These are phyloP conservation scores for Poa annua DNA, from an alignment of 176 grass and related monocot genomes.

Conservation along the genomic window DNA sequence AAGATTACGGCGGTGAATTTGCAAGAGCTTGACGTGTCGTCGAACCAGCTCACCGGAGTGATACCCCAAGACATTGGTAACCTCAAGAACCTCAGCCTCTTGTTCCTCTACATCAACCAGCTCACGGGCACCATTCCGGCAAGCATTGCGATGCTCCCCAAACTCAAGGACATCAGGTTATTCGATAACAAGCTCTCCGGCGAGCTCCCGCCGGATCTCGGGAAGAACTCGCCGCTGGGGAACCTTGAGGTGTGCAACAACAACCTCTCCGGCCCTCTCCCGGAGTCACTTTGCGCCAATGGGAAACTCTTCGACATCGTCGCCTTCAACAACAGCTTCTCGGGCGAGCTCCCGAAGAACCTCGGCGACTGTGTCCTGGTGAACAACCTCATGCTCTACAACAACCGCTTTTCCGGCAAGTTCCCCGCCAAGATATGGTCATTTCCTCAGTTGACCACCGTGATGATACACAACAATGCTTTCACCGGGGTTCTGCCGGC, in stretches of 20 bases:
- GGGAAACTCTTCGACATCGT: slow-evolving; percentile 43
- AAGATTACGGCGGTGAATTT: slow-evolving; percentile 29
- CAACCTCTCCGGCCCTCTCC: slow-evolving; percentile 55
- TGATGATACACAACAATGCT: slow-evolving; percentile 67
- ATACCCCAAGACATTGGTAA: slow-evolving; percentile 56
- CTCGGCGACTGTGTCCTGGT: slow-evolving; percentile 38
- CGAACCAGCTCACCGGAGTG: slow-evolving; percentile 57
- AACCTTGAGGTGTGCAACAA: slow-evolving; percentile 66
- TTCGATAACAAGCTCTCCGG: slow-evolving; percentile 66
- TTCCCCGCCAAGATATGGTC: slow-evolving; percentile 61
- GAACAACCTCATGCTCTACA: slow-evolving; percentile 60
- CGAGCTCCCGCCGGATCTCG: slow-evolving; percentile 58
- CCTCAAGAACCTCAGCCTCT: slow-evolving; percentile 34
- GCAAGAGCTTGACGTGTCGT: slow-evolving; percentile 51
- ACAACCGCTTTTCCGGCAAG: slow-evolving; percentile 62
- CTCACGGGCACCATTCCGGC: slow-evolving; percentile 61
- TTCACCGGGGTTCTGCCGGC: slow-evolving; percentile 61
- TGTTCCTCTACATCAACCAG: slow-evolving; percentile 61
- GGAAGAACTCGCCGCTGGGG: slow-evolving; percentile 58
- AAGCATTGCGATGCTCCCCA: slow-evolving; percentile 56
- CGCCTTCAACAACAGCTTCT: slow-evolving; percentile 73
- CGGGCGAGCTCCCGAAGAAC: slow-evolving; percentile 47
- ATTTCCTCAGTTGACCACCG: slow-evolving; percentile 32
- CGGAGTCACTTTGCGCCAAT: slow-evolving; percentile 52
- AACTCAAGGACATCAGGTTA: slow-evolving; percentile 44